Base-by-base conservation (phyloP, 2,329 filamentous ascomycete species). In the Pseudogymnoascus sp. region DNA sequence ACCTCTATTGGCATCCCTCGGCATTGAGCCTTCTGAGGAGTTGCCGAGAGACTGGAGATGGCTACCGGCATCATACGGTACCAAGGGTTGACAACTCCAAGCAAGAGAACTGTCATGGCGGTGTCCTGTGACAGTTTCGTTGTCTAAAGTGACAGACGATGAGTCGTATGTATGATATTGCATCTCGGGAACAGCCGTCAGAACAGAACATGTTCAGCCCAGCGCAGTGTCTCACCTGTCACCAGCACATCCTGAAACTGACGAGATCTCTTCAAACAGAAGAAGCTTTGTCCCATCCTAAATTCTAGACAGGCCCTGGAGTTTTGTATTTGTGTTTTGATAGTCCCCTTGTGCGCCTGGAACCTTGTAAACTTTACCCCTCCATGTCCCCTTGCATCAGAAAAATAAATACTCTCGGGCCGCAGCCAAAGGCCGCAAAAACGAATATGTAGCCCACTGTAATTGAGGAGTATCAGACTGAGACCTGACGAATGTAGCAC, bases 401-500 rank as follows among this genome's bases (percentile, higher is more conserved):
- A 31, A 56, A 31, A 11, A 11, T 16, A 19, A 37, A 24, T 33
- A 56, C 29, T 56, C 33, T 56, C 47, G 26, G 47, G 26, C 47
- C 47, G 26, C 26, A 56, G n/a, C 47, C 26, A 31, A 33, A 33
- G 26, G 16, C 47, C 47, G 31, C 47, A 56, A 29, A 50, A 50
- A 29, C 5, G 14, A 29, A 50, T 16, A 3, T n/a, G 44, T 29
- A 50, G n/a, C 26, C 47, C n/a, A 31, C 44, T 16, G 1, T 4
- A 56, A 19, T 7, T 26, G 31, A 31, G n/a, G n/a, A 56, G 47
- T 56, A 56, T 56, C 47, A 56, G 26, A 13, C 14, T 56, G 47
- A 56, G 47, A 56, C 26, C 47, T 56, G 47, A 56, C 47, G 47
- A 56, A 56, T 56, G 47, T 56, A 31, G 47, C 47, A 31, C 47